Evolutionary conservation across 441 rosid species (phyloP).

Genomic region (Adansonia grandidieri): DNA sequence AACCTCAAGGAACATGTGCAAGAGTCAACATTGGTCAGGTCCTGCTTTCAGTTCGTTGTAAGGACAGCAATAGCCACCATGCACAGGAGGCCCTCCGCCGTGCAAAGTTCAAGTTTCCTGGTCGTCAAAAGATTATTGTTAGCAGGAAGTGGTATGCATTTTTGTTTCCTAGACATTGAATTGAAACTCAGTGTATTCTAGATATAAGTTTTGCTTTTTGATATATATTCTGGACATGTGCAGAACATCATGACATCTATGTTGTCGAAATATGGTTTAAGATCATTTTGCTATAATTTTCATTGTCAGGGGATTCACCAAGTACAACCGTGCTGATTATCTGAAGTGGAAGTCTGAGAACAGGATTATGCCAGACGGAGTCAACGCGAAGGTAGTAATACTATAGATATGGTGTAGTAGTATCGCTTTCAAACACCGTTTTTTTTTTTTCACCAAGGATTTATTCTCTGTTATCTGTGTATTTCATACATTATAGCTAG

Average conservation of each 20-base stretch:
- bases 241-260: background rate
- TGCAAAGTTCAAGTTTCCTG: constrained; percentile 93
- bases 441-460: background rate
- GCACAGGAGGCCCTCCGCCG: constrained; percentile 95
- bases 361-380: constrained; percentile 62
- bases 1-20: constrained; percentile 65
- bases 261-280: background rate
- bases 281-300: constrained; percentile 7
- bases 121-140: constrained; percentile 85
- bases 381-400: constrained; percentile 58
- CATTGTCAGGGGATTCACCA: constrained; percentile 58
- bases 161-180: constrained; percentile 2
- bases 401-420: background rate
- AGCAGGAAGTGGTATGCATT: constrained; percentile 64
- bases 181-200: no score
- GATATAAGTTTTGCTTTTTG: background rate
- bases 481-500: background rate
- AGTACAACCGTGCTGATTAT: constrained; percentile 58
- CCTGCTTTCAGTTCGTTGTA: constrained; percentile 82
- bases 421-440: background rate
- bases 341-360: constrained; percentile 45
- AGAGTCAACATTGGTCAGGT: constrained; percentile 80
- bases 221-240: background rate
- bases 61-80: constrained; percentile 71
- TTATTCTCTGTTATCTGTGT: background rate